A percentile compares a stretch with the other conserved stretches of the same genome.
Evolutionary conservation across 345 rosid genomes (phyloP).

Genomic region (Leavenworthia alabamica): DNA sequence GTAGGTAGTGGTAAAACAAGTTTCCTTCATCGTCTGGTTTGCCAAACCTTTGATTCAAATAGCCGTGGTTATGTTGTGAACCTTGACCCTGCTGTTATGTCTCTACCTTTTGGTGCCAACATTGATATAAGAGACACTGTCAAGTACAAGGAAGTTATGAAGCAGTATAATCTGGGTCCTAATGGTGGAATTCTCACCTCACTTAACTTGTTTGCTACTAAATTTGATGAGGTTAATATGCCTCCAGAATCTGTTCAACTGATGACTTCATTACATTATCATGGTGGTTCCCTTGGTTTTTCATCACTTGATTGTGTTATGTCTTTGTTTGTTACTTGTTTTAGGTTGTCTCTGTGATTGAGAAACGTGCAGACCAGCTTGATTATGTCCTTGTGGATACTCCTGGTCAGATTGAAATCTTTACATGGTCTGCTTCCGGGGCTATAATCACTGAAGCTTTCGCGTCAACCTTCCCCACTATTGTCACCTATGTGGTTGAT

Average conservation of each 20-base stretch:
- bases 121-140: slow-evolving; percentile 82
- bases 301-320: not conserved
- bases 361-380: slow-evolving; percentile 78
- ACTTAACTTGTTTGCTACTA: slow-evolving; percentile 74
- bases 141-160: slow-evolving; percentile 78
- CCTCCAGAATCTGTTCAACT: not conserved
- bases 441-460: slow-evolving; percentile 87
- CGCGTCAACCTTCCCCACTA: slow-evolving; percentile 81
- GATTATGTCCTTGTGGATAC: slow-evolving; percentile 86
- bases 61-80: slow-evolving; percentile 67
- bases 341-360: slow-evolving; percentile 65
- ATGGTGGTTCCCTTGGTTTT: not conserved
- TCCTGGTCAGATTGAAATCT: slow-evolving; percentile 88
- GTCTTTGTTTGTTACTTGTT: slow-evolving; percentile 8
- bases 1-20: slow-evolving; percentile 81
- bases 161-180: slow-evolving; percentile 72
- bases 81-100: slow-evolving; percentile 83
- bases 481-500: slow-evolving; percentile 66
- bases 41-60: slow-evolving; percentile 58
- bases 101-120: slow-evolving; percentile 71
- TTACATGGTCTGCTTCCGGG: slow-evolving; percentile 93
- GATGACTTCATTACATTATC: not conserved
- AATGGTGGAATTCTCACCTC: slow-evolving; percentile 79
- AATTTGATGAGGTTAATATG: slow-evolving; percentile 62
- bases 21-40: slow-evolving; percentile 64